Evolutionary conservation across 2,329 filamentous ascomycete species (phyloP), one percentile per base, ranked within the genome.

Genomic region (Penicillium sp.): DNA sequence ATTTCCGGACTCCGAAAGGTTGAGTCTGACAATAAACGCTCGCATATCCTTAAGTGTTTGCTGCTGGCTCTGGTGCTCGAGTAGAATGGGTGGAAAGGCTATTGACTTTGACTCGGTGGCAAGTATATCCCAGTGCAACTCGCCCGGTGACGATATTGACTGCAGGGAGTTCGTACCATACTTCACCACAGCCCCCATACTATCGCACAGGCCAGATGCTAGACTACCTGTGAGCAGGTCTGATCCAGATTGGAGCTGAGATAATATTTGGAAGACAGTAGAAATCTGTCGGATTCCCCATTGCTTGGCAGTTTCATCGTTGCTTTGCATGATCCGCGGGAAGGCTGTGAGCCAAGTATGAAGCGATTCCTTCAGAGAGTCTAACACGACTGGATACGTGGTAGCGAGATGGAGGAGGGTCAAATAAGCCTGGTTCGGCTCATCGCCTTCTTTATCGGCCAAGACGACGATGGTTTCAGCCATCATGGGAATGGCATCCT

Each of bases 331-430:
- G 15, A 92, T 78, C 17, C 93, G 86, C 5, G 94, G 89, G 19
- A 99, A 84, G 44, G 91, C 89, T 2, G 87, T 86, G 26, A 93
- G 85, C 93, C 93, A 97, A 56, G 88, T 88, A 74, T 94, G 91
- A 0, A 96, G 83, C 0, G 86, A 89, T 30, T 84, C 85, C 68
- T 91, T 91, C 28, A 94, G 80, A 2, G 86, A 80, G 24, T 90
- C 87, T 3, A 84, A 79, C 1, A 93, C 82, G 53, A 85, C 80
- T 1, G 84, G 78, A 68, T 92, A 88, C 12, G 88, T 86, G 42
- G 79, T 83, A 6, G 89, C 80, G 28, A 96, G 79, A 63, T 88
- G 84, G 30, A 82, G 82, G 4, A 96, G 75, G 17, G 74, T 76
- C 5, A 71, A 62, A 54, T 73, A 76, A 6, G 78, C 73, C 40